These are phyloP conservation scores for sorghum (Sorghum bicolor) DNA, from an alignment of 176 grass and related monocot species.

Conservation along the genomic window DNA sequence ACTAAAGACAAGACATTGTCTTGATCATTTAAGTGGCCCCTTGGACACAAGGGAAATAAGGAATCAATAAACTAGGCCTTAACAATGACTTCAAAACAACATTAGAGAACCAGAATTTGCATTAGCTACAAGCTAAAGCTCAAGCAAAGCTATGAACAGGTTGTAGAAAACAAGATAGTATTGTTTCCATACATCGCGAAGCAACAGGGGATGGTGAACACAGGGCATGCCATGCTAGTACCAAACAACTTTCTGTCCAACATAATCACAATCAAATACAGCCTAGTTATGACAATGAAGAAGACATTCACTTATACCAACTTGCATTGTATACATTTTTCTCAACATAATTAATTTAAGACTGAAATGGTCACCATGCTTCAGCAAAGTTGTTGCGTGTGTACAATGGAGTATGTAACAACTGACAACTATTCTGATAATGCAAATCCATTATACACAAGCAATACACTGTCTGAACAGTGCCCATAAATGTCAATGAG, in stretches of 20 bases:
- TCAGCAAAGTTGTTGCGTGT: background rate
- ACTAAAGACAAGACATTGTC: background rate
- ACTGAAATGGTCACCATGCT: background rate
- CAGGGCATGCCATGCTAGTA: background rate
- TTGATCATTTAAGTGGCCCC: background rate
- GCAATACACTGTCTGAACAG: background rate
- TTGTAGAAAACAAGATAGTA: background rate
- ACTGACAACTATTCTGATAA: background rate
- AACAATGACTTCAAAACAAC: background rate
- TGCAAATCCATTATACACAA: background rate
- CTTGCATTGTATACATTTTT: background rate
- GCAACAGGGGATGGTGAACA: background rate
- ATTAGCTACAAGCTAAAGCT: background rate
- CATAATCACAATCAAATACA: background rate
- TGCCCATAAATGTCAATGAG: no score
- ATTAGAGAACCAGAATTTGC: background rate
- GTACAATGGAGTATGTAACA: background rate
- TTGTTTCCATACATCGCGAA: background rate
- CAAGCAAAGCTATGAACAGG: background rate
- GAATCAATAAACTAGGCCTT: background rate
- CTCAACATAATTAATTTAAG: background rate
- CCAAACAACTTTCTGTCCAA: background rate
- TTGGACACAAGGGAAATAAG: background rate
- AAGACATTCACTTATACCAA: background rate
- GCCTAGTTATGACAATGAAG: background rate